A percentile compares a stretch with the other conserved stretches of the same genome.
These are phyloP conservation scores for Alternaria panax DNA, from an alignment of 2,329 filamentous ascomycete species.

Conservation along the genomic window DNA sequence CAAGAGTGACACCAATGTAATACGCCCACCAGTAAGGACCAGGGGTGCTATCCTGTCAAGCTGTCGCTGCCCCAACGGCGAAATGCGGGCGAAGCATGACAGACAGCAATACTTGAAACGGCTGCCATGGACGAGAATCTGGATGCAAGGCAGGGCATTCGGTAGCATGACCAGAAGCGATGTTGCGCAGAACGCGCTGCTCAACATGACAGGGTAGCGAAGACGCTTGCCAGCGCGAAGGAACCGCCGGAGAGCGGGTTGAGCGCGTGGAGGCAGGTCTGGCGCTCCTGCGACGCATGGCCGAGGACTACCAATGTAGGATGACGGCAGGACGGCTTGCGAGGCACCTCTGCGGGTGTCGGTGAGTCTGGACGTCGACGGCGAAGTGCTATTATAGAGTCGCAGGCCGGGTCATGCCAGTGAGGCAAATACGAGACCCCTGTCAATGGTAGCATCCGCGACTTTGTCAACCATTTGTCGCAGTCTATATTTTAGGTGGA, in stretches of 20 bases:
- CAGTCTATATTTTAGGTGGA: conserved; percentile 28
- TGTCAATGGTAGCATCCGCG: conserved; percentile 24
- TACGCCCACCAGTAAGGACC: conserved; percentile 6
- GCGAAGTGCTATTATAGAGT: conserved; percentile 27
- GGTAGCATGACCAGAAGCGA: conserved; percentile 33
- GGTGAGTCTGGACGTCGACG: conserved; percentile 37
- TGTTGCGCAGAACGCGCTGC: conserved; percentile 38
- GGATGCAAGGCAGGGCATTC: conserved; percentile 39
- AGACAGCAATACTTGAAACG: conserved; percentile 28
- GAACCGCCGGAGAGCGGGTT: conserved; percentile 28
- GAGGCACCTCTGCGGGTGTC: conserved; percentile 32
- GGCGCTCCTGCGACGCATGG: conserved; percentile 16
- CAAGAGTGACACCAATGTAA: conserved; percentile 23
- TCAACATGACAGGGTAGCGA: conserved; percentile 23
- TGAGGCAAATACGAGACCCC: conserved; percentile 30
- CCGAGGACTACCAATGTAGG: conserved; percentile 12
- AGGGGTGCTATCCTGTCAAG: conserved; percentile 23
- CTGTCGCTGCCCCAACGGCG: conserved; percentile 22
- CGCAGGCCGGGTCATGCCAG: conserved; percentile 26
- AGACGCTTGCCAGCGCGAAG: conserved; percentile 38
- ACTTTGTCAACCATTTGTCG: conserved; percentile 17
- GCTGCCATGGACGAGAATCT: conserved; percentile 23
- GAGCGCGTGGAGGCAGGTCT: conserved; percentile 33
- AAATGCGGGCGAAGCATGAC: conserved; percentile 29
- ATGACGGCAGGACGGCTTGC: conserved; percentile 22